Conservation (phyloP, 1,284 basidiomycete genomes). For the Termitomyces sp. region DNA sequence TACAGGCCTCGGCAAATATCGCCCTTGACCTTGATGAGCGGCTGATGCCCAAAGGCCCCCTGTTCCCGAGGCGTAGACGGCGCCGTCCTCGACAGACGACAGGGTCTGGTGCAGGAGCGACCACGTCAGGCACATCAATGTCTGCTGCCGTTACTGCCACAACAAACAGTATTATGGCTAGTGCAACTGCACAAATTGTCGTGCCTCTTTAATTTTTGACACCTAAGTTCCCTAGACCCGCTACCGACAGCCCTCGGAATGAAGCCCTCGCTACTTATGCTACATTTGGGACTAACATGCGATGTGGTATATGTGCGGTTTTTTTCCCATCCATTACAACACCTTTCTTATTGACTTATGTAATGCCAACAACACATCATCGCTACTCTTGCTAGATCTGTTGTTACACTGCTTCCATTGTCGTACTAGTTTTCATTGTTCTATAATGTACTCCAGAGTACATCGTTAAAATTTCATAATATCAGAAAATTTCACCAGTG, state of each 20-base stretch:
- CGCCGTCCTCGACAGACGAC: not conserved
- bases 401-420: not conserved
- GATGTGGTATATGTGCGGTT: not conserved
- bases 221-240: no score
- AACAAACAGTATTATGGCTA: not conserved
- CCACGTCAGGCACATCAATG: not conserved
- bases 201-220: not conserved
- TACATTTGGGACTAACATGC: not conserved
- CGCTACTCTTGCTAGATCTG: not conserved
- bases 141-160: not conserved
- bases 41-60: conserved; percentile 81
- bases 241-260: not conserved
- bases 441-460: not conserved
- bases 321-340: conserved; percentile 1
- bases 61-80: conserved; percentile 50
- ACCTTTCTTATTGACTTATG: not conserved
- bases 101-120: not conserved
- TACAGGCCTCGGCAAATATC: conserved; percentile 94
- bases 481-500: conserved; percentile 14
- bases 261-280: not conserved
- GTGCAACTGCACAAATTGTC: not conserved
- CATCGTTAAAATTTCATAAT: not conserved
- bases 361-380: not conserved
- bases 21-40: conserved; percentile 88
- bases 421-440: not conserved